These are phyloP conservation scores for Emiliania huxleyi DNA, from an alignment of 78 protist species.

Conservation along the genomic window DNA sequence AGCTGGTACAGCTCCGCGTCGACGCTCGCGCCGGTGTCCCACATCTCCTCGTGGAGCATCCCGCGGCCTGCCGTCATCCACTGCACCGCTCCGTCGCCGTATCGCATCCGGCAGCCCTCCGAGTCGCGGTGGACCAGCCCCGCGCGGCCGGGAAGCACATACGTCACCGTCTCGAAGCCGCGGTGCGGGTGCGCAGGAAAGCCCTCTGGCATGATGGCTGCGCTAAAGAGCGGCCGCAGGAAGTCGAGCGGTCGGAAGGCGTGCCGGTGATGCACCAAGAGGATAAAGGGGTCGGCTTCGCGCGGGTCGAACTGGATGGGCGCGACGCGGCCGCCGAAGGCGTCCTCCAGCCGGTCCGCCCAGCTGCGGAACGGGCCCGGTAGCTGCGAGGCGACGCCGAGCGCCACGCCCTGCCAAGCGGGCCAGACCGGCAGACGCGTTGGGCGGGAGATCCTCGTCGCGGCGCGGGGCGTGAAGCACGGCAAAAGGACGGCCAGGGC, in stretches of 20 bases:
- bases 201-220: background rate
- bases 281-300: background rate
- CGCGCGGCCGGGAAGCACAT: conserved; percentile 58
- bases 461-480: no score
- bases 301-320: background rate
- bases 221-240: background rate
- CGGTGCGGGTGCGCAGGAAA: conserved; percentile 18
- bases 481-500: no score
- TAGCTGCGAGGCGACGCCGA: background rate
- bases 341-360: background rate
- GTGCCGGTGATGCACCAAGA: conserved; percentile 19
- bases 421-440: conserved; percentile 18
- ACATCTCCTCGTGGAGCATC: conserved; percentile 72
- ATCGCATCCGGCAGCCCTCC: conserved; percentile 10
- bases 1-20: conserved; percentile 53
- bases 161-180: conserved; percentile 80
- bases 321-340: background rate
- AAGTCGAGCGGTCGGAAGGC: background rate
- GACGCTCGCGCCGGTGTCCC: background rate
- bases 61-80: conserved; percentile 89
- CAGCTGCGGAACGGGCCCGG: background rate
- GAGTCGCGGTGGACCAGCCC: conserved; percentile 62
- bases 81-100: conserved; percentile 40
- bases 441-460: no score
- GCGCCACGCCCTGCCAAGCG: conserved; percentile 1